phyloP scores from a whole-genome alignment of 306 rosid genomes.

The Glycine tomentella region DNA sequence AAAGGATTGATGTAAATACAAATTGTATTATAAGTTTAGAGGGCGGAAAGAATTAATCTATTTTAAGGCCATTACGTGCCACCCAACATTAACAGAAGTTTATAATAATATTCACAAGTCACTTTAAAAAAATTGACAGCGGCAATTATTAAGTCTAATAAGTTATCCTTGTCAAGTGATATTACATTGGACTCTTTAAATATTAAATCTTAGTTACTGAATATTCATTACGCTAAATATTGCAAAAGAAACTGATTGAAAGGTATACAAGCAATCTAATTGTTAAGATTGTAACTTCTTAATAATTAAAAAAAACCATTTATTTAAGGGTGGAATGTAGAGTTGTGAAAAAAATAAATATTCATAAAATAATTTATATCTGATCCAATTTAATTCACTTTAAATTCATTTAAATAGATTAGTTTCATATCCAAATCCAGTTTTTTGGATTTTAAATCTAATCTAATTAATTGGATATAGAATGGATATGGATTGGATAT shows the following conservation, averaged over 20 bases:
- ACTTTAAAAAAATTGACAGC: neutral
- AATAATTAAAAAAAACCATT: neutral
- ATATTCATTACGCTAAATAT: neutral
- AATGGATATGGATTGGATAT: too few species aligned
- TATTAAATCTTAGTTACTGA: neutral
- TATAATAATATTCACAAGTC: neutral
- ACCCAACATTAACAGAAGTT: neutral
- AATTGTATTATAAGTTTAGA: constrained; percentile 2
- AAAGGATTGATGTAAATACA: neutral
- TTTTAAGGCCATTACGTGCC: neutral
- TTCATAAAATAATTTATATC: too few species aligned
- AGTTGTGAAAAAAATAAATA: too few species aligned
- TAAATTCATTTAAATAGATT: too few species aligned
- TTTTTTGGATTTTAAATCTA: too few species aligned
- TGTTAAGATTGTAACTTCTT: neutral
- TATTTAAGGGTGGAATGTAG: too few species aligned
- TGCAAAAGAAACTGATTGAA: neutral
- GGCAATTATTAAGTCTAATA: neutral
- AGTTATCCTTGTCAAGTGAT: neutral
- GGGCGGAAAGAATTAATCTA: neutral
- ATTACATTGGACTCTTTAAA: neutral
- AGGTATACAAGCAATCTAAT: neutral
- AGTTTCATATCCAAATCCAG: too few species aligned
- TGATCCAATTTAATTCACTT: too few species aligned
- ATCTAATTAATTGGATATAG: too few species aligned